These are phyloP conservation scores for Cudoniella acicularis DNA, from an alignment of 495 filamentous ascomycete species.

Conservation along the genomic window DNA sequence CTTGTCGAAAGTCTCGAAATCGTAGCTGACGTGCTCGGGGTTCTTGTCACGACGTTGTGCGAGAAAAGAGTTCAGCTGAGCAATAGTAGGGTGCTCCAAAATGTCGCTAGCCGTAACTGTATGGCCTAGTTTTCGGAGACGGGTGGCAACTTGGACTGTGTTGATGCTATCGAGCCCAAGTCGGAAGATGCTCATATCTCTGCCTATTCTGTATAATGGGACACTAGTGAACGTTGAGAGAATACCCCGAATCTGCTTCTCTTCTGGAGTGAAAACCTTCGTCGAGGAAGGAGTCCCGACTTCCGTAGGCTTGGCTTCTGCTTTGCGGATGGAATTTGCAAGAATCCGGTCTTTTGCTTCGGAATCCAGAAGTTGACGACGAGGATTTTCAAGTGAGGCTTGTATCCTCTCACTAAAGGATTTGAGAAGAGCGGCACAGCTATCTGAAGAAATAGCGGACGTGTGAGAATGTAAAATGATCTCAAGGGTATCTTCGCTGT, in stretches of 20 bases:
- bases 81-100: slow-evolving; percentile 55
- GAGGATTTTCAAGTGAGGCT: slow-evolving; percentile 18
- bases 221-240: slow-evolving; percentile 52
- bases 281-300: neutral
- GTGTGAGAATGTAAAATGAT: slow-evolving; percentile 42
- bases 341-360: slow-evolving; percentile 32
- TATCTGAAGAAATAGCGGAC: slow-evolving; percentile 8
- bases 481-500: slow-evolving; percentile 37
- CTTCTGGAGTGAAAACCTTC: slow-evolving; percentile 45
- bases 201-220: slow-evolving; percentile 50
- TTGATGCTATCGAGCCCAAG: slow-evolving; percentile 87
- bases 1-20: slow-evolving; percentile 40
- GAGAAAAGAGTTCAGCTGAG: slow-evolving; percentile 37
- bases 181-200: slow-evolving; percentile 67
- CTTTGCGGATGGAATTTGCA: slow-evolving; percentile 29
- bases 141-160: slow-evolving; percentile 69
- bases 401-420: slow-evolving; percentile 9
- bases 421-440: slow-evolving; percentile 8
- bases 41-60: neutral
- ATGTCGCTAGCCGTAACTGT: slow-evolving; percentile 62
- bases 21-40: neutral
- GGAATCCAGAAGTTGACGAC: slow-evolving; percentile 31
- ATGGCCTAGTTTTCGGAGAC: slow-evolving; percentile 55
- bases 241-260: slow-evolving; percentile 48
- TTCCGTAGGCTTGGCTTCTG: neutral